Base-by-base conservation (phyloP, 2,329 filamentous ascomycete genomes). In the Nemania bipapillata region DNA sequence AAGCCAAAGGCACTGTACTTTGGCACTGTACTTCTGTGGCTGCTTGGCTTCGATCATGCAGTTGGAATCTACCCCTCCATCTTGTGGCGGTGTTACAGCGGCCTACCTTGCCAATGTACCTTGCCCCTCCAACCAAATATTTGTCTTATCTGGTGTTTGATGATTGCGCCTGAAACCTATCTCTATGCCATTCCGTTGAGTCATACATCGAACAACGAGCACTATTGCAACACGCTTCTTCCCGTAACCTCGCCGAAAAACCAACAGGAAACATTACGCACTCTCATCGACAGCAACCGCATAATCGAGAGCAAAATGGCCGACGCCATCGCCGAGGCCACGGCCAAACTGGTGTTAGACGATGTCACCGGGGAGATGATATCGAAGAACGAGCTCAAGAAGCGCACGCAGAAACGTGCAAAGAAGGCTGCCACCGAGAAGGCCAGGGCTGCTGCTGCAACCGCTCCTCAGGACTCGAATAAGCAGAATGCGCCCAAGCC, bases 361-460 rank as follows among this genome's bases (percentile, higher is more conserved):
- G 85, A 87, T 73, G 86, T 86, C 80, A 90, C 87, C 2, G 87
- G 87, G n/a, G 87, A 90, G 79, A 87, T 87, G 86, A 85, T 90
- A 49, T 89, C 87, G 55, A 89, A 89, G 78, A 85, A 84, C 73
- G 87, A 90, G 79, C 79, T 90, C 75, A 90, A 89, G 82, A 90
- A 90, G 80, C 80, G 87, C 47, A 75, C 83, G 59, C 83, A 86
- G 72, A 90, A 90, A 76, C 83, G 87, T 53, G 85, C 85, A 53
- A 88, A 87, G 79, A 88, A 88, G 77, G 85, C 83, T 9, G 80
- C 83, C 32, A 82, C 83, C 66, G 85, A 85, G 9, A 83, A 85
- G 76, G 84, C 85, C 62, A 86, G 86, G 75, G 80, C 70, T 24
- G 73, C 67, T 35, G 78, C 65, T 20, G 54, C 50, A 4, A 11